Percentiles rank a stretch among this genome's conserved stretches.
These are phyloP conservation scores for Suillus cothurnatus DNA, from an alignment of 768 basidiomycete species.

Conservation along the genomic window DNA sequence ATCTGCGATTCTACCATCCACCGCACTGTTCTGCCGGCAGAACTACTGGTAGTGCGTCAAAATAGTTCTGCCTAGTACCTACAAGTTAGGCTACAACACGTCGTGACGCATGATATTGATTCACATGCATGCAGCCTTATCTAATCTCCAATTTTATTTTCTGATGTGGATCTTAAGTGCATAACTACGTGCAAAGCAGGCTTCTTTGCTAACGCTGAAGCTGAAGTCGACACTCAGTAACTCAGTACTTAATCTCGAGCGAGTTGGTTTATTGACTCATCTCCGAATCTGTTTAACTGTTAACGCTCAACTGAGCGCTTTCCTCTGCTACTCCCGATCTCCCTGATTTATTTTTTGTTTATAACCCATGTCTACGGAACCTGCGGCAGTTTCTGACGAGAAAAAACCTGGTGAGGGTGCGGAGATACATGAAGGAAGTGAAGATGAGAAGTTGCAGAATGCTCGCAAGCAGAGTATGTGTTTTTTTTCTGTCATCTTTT, in stretches of 20 bases:
- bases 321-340: neutral
- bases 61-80: no score
- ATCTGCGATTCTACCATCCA: no score
- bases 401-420: conserved; percentile 17
- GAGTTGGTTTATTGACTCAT: neutral
- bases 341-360: conserved; percentile 8
- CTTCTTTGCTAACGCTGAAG: neutral
- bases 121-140: neutral
- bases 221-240: neutral
- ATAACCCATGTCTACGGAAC: conserved; percentile 24
- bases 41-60: no score
- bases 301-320: neutral
- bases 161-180: neutral
- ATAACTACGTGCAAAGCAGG: neutral
- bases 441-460: conserved; percentile 46
- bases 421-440: conserved; percentile 32
- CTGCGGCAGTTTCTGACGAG: conserved; percentile 13
- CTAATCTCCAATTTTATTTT: neutral
- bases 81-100: no score
- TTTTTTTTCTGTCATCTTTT: neutral
- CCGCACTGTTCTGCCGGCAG: no score
- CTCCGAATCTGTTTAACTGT: neutral
- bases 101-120: no score
- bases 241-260: neutral
- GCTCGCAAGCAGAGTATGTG: conserved; percentile 59